Evolutionary conservation across 2,329 filamentous ascomycete species (phyloP).

Genomic region (Aspergillus latus): DNA sequence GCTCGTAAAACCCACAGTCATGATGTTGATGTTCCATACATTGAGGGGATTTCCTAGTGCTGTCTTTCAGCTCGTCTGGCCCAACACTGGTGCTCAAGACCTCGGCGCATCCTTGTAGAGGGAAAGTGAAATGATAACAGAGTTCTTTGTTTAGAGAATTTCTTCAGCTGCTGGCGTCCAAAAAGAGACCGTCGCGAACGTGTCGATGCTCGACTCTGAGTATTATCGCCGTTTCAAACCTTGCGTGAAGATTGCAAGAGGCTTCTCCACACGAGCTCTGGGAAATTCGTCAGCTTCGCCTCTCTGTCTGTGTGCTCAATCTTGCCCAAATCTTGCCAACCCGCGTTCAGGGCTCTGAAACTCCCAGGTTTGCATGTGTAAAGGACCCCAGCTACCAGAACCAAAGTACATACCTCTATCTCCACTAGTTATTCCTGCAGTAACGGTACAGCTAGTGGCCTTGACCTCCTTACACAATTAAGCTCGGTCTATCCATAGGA

Average conservation of each 20-base stretch:
- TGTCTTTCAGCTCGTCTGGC: conserved; percentile 3
- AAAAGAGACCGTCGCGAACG: not conserved
- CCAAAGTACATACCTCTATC: not conserved
- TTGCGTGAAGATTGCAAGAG: not conserved
- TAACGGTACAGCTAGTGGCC: not conserved
- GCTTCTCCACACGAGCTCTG: conserved; percentile 9
- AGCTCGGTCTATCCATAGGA: conserved; percentile 2
- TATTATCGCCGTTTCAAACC: not conserved
- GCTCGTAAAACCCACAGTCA: conserved; percentile 9
- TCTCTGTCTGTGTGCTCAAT: not conserved
- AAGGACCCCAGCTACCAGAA: not conserved
- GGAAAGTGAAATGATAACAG: not conserved
- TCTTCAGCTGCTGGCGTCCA: not conserved
- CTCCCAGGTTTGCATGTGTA: conserved; percentile 4
- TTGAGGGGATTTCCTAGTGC: conserved; percentile 3
- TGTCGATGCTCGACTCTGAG: not conserved
- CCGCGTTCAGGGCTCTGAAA: conserved; percentile 1
- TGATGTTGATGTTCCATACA: conserved; percentile 7
- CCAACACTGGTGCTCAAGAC: not conserved
- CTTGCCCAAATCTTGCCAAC: not conserved
- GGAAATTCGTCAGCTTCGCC: conserved; percentile 7
- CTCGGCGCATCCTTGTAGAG: not conserved
- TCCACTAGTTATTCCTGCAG: not conserved
- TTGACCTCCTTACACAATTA: conserved; percentile 7
- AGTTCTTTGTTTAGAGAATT: not conserved